Evolutionary conservation across 208 protist genomes (phyloP).

Genomic region (Trypanosoma caninum): DNA sequence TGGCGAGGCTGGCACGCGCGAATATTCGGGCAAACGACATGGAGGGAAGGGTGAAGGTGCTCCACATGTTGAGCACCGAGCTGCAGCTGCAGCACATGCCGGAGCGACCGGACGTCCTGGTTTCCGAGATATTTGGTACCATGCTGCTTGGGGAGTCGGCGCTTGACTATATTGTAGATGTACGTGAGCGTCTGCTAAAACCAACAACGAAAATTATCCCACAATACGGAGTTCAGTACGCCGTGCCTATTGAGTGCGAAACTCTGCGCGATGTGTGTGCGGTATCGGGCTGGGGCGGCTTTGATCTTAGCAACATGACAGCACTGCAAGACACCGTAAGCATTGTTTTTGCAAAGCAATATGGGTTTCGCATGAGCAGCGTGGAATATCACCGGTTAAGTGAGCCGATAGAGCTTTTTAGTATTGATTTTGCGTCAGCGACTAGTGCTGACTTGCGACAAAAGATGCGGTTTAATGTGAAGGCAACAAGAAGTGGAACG

Average conservation of each 20-base stretch:
- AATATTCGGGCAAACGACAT: slow-evolving; percentile 82
- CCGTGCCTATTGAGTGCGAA: slow-evolving; percentile 85
- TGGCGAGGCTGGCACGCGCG: slow-evolving; percentile 66
- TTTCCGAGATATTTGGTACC: slow-evolving; percentile 93
- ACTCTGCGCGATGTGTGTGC: slow-evolving; percentile 68
- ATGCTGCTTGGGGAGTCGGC: slow-evolving; percentile 90
- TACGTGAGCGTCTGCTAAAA: slow-evolving; percentile 61
- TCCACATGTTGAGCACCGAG: slow-evolving; percentile 90
- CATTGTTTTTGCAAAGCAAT: slow-evolving; percentile 93
- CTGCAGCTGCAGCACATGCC: slow-evolving; percentile 59
- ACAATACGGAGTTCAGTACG: slow-evolving; percentile 84
- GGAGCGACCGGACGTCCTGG: slow-evolving; percentile 70
- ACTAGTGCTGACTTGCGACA: slow-evolving; percentile 21
- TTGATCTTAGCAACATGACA: slow-evolving; percentile 84
- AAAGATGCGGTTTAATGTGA: slow-evolving; percentile 32
- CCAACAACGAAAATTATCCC: slow-evolving; percentile 76
- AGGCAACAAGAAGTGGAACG: slow-evolving; percentile 48
- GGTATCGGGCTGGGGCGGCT: slow-evolving; percentile 73
- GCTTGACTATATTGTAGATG: slow-evolving; percentile 90
- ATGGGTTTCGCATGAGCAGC: slow-evolving; percentile 90
- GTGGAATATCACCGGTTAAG: slow-evolving; percentile 61
- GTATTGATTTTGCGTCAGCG: slow-evolving; percentile 74
- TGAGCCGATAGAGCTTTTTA: slow-evolving; percentile 74
- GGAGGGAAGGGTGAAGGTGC: slow-evolving; percentile 64
- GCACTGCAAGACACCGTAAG: slow-evolving; percentile 86